Conservation (phyloP, 1,284 basidiomycete genomes). For the Stygiomarasmius scandens region DNA sequence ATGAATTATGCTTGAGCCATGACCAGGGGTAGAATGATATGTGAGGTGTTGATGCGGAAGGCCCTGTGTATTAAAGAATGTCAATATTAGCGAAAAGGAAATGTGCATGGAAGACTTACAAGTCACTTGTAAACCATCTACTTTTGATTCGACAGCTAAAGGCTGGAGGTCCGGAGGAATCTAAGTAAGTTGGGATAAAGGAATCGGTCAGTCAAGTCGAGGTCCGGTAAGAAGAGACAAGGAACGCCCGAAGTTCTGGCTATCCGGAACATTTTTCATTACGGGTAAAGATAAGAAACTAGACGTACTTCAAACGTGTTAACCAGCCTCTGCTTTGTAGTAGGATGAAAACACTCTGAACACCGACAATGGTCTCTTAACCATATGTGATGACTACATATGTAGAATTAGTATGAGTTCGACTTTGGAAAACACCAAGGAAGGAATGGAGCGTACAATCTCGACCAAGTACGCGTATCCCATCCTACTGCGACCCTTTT, state of each 20-base stretch:
- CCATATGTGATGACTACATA: slow-evolving; percentile 53
- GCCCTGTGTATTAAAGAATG: slow-evolving; percentile 47
- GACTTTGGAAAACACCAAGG: not conserved
- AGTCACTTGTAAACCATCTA: slow-evolving; percentile 68
- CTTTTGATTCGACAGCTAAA: slow-evolving; percentile 56
- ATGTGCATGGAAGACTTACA: slow-evolving; percentile 46
- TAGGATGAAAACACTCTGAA: slow-evolving; percentile 82
- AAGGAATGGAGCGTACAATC: slow-evolving; percentile 55
- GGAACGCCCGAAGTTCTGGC: not conserved
- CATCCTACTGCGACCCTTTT: slow-evolving; percentile 68
- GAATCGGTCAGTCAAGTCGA: too few species aligned
- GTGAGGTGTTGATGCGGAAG: slow-evolving; percentile 58
- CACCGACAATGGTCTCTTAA: slow-evolving; percentile 84
- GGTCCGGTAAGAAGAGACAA: not conserved
- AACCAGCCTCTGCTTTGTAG: slow-evolving; percentile 89
- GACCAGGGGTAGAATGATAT: slow-evolving; percentile 85
- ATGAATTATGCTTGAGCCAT: slow-evolving; percentile 78
- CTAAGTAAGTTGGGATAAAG: too few species aligned
- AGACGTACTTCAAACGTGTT: slow-evolving; percentile 77
- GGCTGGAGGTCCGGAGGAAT: slow-evolving; percentile 79
- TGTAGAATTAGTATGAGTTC: too few species aligned
- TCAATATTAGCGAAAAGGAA: slow-evolving; percentile 2
- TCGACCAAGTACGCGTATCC: slow-evolving; percentile 65
- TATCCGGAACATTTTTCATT: not conserved
- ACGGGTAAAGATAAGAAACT: too few species aligned